These are phyloP conservation scores for Penicillium pancosmium DNA, from an alignment of 495 filamentous ascomycete genomes.

Conservation along the genomic window DNA sequence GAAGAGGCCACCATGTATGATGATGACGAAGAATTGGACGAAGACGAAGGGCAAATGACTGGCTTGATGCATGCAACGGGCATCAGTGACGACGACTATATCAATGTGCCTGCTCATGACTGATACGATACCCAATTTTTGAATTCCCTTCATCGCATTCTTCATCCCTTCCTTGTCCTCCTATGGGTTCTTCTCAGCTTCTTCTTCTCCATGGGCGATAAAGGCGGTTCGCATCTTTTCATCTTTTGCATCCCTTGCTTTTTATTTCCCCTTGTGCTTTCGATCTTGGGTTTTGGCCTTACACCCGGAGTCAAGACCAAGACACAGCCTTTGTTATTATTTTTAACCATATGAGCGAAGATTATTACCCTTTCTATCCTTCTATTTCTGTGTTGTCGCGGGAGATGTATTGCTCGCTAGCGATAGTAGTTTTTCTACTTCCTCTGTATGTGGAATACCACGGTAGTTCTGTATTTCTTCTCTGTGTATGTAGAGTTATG, in stretches of 20 bases:
- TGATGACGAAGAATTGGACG: constrained; percentile 57
- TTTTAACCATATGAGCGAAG: constrained; percentile 34
- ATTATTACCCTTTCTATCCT: constrained; percentile 22
- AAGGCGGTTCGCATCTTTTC: constrained; percentile 19
- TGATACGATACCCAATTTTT: constrained; percentile 42
- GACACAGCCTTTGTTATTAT: constrained; percentile 22
- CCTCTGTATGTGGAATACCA: constrained; percentile 25
- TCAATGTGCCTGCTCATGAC: constrained; percentile 46
- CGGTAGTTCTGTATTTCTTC: constrained; percentile 19
- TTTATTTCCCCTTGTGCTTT: constrained; percentile 9
- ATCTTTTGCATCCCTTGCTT: constrained; percentile 22
- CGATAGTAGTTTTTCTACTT: constrained; percentile 20
- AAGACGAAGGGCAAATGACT: constrained; percentile 56
- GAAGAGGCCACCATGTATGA: constrained; percentile 57
- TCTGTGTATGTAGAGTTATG: neutral
- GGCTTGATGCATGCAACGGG: constrained; percentile 57
- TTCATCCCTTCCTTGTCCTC: constrained; percentile 19
- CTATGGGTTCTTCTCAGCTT: neutral
- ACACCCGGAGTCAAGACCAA: constrained; percentile 14
- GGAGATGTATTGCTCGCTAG: constrained; percentile 41
- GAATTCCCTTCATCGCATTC: constrained; percentile 2
- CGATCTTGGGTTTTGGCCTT: constrained; percentile 13
- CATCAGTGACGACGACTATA: constrained; percentile 55
- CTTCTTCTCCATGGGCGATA: constrained; percentile 8
- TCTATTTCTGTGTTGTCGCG: constrained; percentile 26